A percentile compares a stretch with the other conserved stretches of the same genome.
Evolutionary conservation across 2,329 filamentous ascomycete species (phyloP).

Genomic region (Ceratocystis colombiana): DNA sequence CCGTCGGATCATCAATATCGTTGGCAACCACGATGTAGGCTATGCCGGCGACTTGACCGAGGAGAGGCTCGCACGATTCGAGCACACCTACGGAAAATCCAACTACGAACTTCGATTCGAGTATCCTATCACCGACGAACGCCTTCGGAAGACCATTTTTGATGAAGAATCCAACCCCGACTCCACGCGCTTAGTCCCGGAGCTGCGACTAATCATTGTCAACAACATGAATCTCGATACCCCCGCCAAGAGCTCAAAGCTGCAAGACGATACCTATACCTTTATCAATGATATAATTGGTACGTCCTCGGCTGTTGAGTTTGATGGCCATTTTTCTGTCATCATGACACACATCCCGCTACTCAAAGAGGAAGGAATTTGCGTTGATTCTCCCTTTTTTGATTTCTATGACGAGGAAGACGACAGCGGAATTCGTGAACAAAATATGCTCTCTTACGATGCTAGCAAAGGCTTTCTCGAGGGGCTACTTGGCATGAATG

Average conservation of each 20-base stretch:
- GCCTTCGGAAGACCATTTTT: slow-evolving; percentile 36
- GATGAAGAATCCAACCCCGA: slow-evolving; percentile 37
- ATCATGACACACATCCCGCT: slow-evolving; percentile 87
- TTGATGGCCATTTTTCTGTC: slow-evolving; percentile 61
- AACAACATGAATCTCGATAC: slow-evolving; percentile 93
- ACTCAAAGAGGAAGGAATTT: slow-evolving; percentile 71
- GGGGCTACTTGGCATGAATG: slow-evolving; percentile 70
- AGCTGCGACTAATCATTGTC: slow-evolving; percentile 71
- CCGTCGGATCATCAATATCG: slow-evolving; percentile 75
- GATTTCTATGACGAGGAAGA: slow-evolving; percentile 59
- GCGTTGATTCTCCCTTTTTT: slow-evolving; percentile 76
- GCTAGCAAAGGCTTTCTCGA: slow-evolving; percentile 68
- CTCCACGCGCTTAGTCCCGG: slow-evolving; percentile 46
- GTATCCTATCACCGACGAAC: slow-evolving; percentile 40
- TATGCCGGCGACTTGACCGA: slow-evolving; percentile 83
- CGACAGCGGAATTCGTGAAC: slow-evolving; percentile 68
- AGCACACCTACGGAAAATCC: slow-evolving; percentile 70
- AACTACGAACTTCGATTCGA: slow-evolving; percentile 82
- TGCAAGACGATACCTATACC: slow-evolving; percentile 66
- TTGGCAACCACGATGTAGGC: slow-evolving; percentile 91
- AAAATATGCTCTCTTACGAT: slow-evolving; percentile 73
- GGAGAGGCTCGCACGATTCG: slow-evolving; percentile 69
- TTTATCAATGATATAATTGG: slow-evolving; percentile 64
- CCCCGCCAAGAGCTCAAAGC: slow-evolving; percentile 54
- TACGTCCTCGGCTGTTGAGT: slow-evolving; percentile 50